Base-by-base conservation (phyloP, 2,329 filamentous ascomycete species). In the Cladophialophora exuberans region DNA sequence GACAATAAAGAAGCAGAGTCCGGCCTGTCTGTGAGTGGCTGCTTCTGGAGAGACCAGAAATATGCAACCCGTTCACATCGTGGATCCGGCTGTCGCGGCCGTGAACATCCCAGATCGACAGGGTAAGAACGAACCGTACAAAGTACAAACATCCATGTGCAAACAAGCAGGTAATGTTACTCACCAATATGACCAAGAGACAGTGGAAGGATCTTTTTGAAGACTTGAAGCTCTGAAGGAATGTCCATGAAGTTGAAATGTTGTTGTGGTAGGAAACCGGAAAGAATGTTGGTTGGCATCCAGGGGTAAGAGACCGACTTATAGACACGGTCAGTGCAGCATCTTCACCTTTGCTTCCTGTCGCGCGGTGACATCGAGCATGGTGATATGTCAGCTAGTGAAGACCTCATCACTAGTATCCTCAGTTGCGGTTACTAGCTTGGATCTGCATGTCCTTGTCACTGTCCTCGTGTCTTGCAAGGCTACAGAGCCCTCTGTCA, bases 21-120 rank as follows among this genome's bases (percentile, higher is more conserved):
- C 51, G 45, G 30, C 42, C 46, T 30, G 42, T 43, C 6, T 43
- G 23, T 25, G 13, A 25, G 33, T 33, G 18, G 49, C 58, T 44
- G 58, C 55, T 61, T 56, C 58, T 52, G 50, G 55, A 39, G 44
- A 15, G 48, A 56, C 48, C 20, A 45, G 39, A 30, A 47, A 41
- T 52, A 30, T 41, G 39, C 35, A 39, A 39, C 17, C 25, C 6
- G 26, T 43, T 33, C 48, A 43, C n/a, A n/a, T n/a, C n/a, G n/a
- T n/a, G n/a, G n/a, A n/a, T n/a, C n/a, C n/a, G n/a, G n/a, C n/a
- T n/a, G n/a, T n/a, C n/a, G n/a, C n/a, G n/a, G n/a, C n/a, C n/a
- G n/a, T n/a, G n/a, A n/a, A n/a, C n/a, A n/a, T n/a, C n/a, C n/a
- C n/a, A n/a, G n/a, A n/a, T n/a, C n/a, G 18, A 18, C 11, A 11